Conservation (phyloP, 495 filamentous ascomycete genomes). For the Penicillium flavigenum region DNA sequence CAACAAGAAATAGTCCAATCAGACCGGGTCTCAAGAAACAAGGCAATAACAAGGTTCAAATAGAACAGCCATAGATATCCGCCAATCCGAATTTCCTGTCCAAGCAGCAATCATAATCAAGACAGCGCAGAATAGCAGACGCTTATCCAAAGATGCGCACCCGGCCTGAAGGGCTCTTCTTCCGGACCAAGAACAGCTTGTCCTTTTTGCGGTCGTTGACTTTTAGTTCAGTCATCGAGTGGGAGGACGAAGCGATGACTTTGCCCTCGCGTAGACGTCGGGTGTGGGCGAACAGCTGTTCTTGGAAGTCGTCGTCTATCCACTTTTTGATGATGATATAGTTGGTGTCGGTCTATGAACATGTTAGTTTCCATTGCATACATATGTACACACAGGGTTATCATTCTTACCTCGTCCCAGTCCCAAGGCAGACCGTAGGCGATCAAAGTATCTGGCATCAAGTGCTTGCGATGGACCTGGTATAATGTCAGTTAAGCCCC, state of each 20-base stretch:
- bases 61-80: neutral
- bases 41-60: conserved; percentile 11
- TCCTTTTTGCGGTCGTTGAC: conserved; percentile 54
- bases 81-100: conserved; percentile 2
- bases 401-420: conserved; percentile 46
- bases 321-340: conserved; percentile 76
- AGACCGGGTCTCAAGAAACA: conserved; percentile 17
- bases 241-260: conserved; percentile 43
- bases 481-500: conserved; percentile 14
- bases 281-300: conserved; percentile 71
- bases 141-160: conserved; percentile 39
- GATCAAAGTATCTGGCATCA: conserved; percentile 51
- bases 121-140: neutral
- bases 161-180: conserved; percentile 50
- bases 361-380: neutral
- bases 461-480: conserved; percentile 50
- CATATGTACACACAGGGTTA: neutral
- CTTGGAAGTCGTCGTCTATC: conserved; percentile 70
- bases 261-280: conserved; percentile 57
- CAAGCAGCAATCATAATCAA: conserved; percentile 2
- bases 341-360: conserved; percentile 55
- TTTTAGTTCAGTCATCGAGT: conserved; percentile 47
- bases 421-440: conserved; percentile 51
- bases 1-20: conserved; percentile 10
- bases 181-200: conserved; percentile 61